Conservation (phyloP, 768 basidiomycete species). For the Hygrophoropsis aurantiaca region DNA sequence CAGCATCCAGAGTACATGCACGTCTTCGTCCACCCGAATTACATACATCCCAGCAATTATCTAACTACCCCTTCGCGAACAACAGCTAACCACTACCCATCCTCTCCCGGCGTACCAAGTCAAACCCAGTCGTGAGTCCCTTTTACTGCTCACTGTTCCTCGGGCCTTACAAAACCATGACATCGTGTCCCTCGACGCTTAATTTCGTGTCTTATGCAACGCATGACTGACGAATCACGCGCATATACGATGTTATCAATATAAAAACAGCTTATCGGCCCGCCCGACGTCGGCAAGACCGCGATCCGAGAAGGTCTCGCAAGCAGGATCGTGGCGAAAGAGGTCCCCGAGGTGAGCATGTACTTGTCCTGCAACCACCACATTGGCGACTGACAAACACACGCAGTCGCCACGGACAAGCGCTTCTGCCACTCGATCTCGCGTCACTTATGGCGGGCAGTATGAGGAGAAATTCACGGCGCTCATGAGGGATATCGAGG, state of each 20-base stretch:
- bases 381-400: background rate
- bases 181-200: background rate
- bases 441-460: slow-evolving; percentile 81
- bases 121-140: no score
- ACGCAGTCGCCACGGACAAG: slow-evolving; percentile 77
- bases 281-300: slow-evolving; percentile 91
- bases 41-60: no score
- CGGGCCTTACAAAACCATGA: no score
- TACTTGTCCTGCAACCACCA: background rate
- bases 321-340: slow-evolving; percentile 80
- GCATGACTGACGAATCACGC: no score
- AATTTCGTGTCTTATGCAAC: no score
- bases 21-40: background rate
- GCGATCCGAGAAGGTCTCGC: slow-evolving; percentile 91
- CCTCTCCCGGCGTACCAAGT: slow-evolving; percentile 84
- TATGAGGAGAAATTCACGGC: slow-evolving; percentile 95
- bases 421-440: slow-evolving; percentile 84
- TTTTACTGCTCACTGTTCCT: slow-evolving; percentile 63
- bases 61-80: no score
- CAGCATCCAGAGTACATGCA: slow-evolving; percentile 81
- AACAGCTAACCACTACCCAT: slow-evolving; percentile 42
- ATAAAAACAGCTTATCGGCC: slow-evolving; percentile 77
- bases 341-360: slow-evolving; percentile 81
- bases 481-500: slow-evolving; percentile 86
- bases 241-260: background rate